phyloP scores from a whole-genome alignment of 768 basidiomycete genomes.

The Leucogyrophana mollusca region DNA sequence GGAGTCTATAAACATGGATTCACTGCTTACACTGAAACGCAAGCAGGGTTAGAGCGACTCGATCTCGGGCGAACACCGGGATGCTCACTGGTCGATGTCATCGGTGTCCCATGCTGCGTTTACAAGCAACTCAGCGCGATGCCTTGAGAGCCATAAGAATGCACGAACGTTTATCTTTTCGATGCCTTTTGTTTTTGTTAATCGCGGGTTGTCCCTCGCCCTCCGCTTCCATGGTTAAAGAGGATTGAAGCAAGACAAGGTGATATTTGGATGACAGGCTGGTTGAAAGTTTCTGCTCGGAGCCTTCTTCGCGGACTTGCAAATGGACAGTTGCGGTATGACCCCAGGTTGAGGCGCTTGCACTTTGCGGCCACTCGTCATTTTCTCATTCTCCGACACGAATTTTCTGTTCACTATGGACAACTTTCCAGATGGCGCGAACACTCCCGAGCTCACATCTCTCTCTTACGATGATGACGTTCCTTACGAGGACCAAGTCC shows the following conservation, averaged over 20 bases:
- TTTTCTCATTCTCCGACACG: conserved; percentile 6
- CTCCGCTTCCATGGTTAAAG: conserved; percentile 18
- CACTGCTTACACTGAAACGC: conserved; percentile 41
- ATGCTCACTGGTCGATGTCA: conserved; percentile 95
- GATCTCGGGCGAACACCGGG: conserved; percentile 3
- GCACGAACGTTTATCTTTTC: conserved; percentile 91
- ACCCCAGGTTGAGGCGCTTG: not conserved
- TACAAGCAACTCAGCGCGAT: conserved; percentile 16
- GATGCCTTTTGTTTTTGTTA: conserved; percentile 85
- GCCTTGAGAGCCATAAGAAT: not conserved
- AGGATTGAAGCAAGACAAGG: not conserved
- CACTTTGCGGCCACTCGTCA: not conserved
- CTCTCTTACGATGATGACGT: conserved; percentile 57
- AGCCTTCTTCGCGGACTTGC: not conserved
- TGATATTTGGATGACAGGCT: not conserved
- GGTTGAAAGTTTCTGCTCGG: not conserved
- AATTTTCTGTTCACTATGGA: conserved; percentile 43
- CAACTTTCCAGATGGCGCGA: conserved; percentile 35
- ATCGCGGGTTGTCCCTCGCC: conserved; percentile 40
- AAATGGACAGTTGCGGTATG: not conserved
- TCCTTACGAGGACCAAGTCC: conserved; percentile 57
- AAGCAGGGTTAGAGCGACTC: conserved; percentile 5
- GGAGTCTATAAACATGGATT: not conserved
- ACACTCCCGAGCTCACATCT: conserved; percentile 28
- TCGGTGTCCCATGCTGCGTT: conserved; percentile 96